These are phyloP conservation scores for Ilyonectria robusta DNA, from an alignment of 2,329 filamentous ascomycete species.

Conservation along the genomic window DNA sequence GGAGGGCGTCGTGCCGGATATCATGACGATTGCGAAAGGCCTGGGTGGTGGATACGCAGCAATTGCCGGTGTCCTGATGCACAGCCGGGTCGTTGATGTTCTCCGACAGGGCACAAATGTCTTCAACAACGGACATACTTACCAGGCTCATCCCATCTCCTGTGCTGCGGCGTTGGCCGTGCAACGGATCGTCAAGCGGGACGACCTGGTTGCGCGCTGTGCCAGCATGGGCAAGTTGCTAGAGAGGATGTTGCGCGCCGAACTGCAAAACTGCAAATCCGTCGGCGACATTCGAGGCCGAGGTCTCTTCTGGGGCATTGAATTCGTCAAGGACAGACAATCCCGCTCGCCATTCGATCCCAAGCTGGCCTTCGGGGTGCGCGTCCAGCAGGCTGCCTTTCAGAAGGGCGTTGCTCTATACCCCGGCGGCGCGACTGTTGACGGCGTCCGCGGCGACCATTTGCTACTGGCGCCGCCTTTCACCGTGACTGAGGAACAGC, in stretches of 20 bases:
- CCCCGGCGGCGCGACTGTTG: constrained; percentile 73
- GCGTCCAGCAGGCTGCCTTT: constrained; percentile 51
- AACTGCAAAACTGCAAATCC: constrained; percentile 2
- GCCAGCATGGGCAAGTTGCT: constrained; percentile 23
- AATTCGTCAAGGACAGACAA: constrained; percentile 57
- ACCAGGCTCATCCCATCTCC: constrained; percentile 55
- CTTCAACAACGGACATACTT: constrained; percentile 73
- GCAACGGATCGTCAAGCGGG: constrained; percentile 55
- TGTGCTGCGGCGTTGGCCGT: constrained; percentile 58
- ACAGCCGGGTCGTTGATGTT: constrained; percentile 43
- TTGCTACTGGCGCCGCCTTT: constrained; percentile 80
- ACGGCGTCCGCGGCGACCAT: constrained; percentile 76
- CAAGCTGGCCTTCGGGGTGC: constrained; percentile 43
- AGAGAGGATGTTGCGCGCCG: constrained; percentile 3
- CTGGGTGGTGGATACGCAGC: constrained; percentile 70
- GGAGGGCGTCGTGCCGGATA: constrained; percentile 62
- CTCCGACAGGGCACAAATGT: constrained; percentile 34
- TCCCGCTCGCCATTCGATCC: constrained; percentile 55
- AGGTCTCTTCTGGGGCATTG: constrained; percentile 62
- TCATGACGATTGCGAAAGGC: constrained; percentile 72
- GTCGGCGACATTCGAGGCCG: constrained; percentile 36
- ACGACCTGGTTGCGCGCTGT: constrained; percentile 47
- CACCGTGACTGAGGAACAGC: constrained; percentile 63
- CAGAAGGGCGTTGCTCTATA: constrained; percentile 65
- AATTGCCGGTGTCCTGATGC: constrained; percentile 70